A percentile compares a stretch with the other conserved stretches of the same genome.
Evolutionary conservation across 176 grass and related monocot species (phyloP).

Genomic region (Tillandsia leiboldiana): DNA sequence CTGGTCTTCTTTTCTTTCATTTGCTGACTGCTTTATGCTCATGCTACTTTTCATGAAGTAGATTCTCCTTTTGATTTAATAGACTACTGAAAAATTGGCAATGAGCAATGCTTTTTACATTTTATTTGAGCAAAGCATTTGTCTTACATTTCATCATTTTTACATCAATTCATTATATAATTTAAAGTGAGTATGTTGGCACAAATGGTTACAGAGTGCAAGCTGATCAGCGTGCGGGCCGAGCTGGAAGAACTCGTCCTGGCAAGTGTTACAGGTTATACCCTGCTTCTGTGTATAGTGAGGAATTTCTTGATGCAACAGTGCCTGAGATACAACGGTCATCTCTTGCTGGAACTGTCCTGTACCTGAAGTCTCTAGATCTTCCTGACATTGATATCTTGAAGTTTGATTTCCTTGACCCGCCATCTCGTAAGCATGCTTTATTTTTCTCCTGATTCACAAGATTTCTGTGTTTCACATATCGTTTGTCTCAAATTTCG

Average conservation of each 20-base stretch:
- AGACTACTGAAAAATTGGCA: background rate
- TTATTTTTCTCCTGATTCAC: constrained; percentile 8
- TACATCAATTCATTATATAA: background rate
- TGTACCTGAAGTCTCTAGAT: constrained; percentile 82
- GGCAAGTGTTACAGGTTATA: constrained; percentile 90
- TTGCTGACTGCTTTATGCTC: too few species aligned
- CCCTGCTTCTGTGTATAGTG: constrained; percentile 52
- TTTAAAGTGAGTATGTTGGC: background rate
- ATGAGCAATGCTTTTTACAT: background rate
- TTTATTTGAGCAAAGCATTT: too few species aligned
- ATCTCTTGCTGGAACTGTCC: constrained; percentile 79
- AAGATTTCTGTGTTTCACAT: constrained; percentile 16
- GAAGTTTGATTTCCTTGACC: constrained; percentile 96
- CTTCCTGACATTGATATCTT: constrained; percentile 84
- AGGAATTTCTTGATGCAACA: constrained; percentile 81
- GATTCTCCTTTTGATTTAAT: too few species aligned
- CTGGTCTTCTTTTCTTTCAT: too few species aligned
- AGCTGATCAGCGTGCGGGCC: constrained; percentile 86
- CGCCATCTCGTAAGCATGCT: constrained; percentile 77
- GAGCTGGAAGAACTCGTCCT: constrained; percentile 92
- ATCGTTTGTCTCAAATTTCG: background rate
- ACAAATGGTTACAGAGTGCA: constrained; percentile 53
- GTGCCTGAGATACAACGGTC: constrained; percentile 89
- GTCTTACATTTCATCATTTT: background rate
- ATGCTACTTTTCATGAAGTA: too few species aligned